Evolutionary conservation across 2,329 filamentous ascomycete species (phyloP).

Genomic region (Penicillium sp.): DNA sequence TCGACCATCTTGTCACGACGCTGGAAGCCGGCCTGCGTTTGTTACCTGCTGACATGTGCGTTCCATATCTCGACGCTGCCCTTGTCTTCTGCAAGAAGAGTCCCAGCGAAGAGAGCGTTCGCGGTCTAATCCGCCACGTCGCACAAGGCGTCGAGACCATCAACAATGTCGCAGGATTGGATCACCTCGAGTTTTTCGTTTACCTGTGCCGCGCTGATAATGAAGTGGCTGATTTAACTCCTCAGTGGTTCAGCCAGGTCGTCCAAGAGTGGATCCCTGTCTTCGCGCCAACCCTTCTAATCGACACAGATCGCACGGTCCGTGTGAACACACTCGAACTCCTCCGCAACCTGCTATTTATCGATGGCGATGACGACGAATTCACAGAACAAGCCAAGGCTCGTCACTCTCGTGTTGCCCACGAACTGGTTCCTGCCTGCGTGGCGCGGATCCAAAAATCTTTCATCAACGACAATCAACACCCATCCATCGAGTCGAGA

Average conservation of each 20-base stretch:
- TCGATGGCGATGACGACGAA: slow-evolving; percentile 31
- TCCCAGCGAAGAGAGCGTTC: slow-evolving; percentile 41
- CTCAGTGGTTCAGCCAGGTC: slow-evolving; percentile 38
- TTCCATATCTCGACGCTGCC: slow-evolving; percentile 64
- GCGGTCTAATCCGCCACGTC: slow-evolving; percentile 45
- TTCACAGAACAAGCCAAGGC: slow-evolving; percentile 28
- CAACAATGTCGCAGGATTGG: slow-evolving; percentile 51
- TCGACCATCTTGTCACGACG: slow-evolving; percentile 55
- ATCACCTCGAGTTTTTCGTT: slow-evolving; percentile 58
- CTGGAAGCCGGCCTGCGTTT: slow-evolving; percentile 61
- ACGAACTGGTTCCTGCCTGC: slow-evolving; percentile 28
- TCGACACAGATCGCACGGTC: slow-evolving; percentile 54
- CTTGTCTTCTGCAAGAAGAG: slow-evolving; percentile 56
- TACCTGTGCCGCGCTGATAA: slow-evolving; percentile 54
- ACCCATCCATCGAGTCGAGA: slow-evolving; percentile 38
- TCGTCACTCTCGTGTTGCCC: slow-evolving; percentile 35
- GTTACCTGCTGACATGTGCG: slow-evolving; percentile 51
- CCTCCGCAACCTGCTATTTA: slow-evolving; percentile 49
- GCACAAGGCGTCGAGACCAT: slow-evolving; percentile 55
- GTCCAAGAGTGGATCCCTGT: slow-evolving; percentile 48
- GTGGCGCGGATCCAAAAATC: background rate
- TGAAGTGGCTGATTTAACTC: slow-evolving; percentile 37
- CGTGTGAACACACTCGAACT: slow-evolving; percentile 51
- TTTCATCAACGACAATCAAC: slow-evolving; percentile 30
- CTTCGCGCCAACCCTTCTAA: slow-evolving; percentile 58